Conservation (phyloP, 352 stramenopile genomes). For the Globisporangium parvum region DNA sequence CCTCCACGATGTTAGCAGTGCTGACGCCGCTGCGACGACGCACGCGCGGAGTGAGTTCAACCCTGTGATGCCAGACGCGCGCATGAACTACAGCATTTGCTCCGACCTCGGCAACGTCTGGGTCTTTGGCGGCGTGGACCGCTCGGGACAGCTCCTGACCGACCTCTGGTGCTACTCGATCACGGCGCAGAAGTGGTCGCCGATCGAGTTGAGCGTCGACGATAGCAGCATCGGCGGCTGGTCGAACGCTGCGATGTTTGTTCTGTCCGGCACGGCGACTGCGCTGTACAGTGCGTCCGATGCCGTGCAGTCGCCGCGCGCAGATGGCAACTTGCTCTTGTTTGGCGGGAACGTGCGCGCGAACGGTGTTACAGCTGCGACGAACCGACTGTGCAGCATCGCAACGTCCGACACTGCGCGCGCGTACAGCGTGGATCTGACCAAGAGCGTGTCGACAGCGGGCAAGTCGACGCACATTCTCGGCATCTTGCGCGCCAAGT, state of each 20-base stretch:
- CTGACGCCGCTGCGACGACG: neutral
- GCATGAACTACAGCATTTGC: slow-evolving; percentile 63
- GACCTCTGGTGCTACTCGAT: slow-evolving; percentile 82
- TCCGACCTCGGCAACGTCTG: slow-evolving; percentile 79
- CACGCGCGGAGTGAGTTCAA: slow-evolving; percentile 34
- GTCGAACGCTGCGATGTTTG: slow-evolving; percentile 35
- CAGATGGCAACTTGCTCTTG: slow-evolving; percentile 30
- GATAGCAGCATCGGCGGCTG: slow-evolving; percentile 35
- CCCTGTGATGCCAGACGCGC: slow-evolving; percentile 39
- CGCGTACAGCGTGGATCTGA: slow-evolving; percentile 37
- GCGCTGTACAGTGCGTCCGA: slow-evolving; percentile 35
- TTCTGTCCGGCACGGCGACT: slow-evolving; percentile 37
- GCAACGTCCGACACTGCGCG: slow-evolving; percentile 30
- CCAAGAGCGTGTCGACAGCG: slow-evolving; percentile 44
- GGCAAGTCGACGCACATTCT: slow-evolving; percentile 53
- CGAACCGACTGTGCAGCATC: slow-evolving; percentile 20
- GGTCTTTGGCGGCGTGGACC: slow-evolving; percentile 60
- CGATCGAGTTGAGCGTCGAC: slow-evolving; percentile 44
- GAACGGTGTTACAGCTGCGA: slow-evolving; percentile 18
- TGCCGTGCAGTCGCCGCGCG: slow-evolving; percentile 14
- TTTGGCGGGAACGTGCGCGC: slow-evolving; percentile 31
- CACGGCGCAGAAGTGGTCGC: slow-evolving; percentile 56
- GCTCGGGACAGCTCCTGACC: slow-evolving; percentile 36
- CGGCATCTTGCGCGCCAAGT: slow-evolving; percentile 41
- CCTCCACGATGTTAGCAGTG: slow-evolving; percentile 13